These are phyloP conservation scores for Aspergillus piperis DNA, from an alignment of 2,329 filamentous ascomycete species.

Conservation along the genomic window DNA sequence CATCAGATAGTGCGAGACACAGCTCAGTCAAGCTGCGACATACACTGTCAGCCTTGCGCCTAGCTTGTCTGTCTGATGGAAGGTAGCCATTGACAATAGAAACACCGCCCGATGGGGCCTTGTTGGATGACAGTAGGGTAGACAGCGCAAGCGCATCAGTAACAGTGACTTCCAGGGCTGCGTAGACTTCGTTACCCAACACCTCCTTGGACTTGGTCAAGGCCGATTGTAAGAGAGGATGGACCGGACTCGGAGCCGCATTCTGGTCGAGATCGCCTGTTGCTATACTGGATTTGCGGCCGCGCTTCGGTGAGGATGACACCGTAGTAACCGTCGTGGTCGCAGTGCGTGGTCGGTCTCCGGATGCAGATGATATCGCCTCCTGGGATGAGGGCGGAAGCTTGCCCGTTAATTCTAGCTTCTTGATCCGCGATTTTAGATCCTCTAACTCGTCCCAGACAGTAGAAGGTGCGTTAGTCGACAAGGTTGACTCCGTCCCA, in stretches of 20 bases:
- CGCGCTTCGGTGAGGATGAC: slow-evolving; percentile 82
- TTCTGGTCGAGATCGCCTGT: slow-evolving; percentile 37
- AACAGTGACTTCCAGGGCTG: slow-evolving; percentile 76
- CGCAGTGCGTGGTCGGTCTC: slow-evolving; percentile 84
- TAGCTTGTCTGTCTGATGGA: slow-evolving; percentile 75
- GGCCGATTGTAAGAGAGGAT: slow-evolving; percentile 78
- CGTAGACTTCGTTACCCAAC: slow-evolving; percentile 71
- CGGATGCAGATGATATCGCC: slow-evolving; percentile 70
- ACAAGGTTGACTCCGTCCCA: slow-evolving; percentile 82
- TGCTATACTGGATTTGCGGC: slow-evolving; percentile 52
- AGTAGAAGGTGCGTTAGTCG: slow-evolving; percentile 84
- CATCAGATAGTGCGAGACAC: slow-evolving; percentile 77
- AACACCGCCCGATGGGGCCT: slow-evolving; percentile 56
- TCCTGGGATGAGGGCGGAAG: slow-evolving; percentile 79
- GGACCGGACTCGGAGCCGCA: slow-evolving; percentile 56
- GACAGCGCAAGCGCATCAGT: slow-evolving; percentile 78
- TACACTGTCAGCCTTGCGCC: slow-evolving; percentile 87
- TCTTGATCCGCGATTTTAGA: slow-evolving; percentile 86
- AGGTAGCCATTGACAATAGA: slow-evolving; percentile 41
- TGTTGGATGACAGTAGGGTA: slow-evolving; percentile 72
- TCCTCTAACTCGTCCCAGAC: slow-evolving; percentile 98
- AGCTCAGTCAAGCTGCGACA: slow-evolving; percentile 92
- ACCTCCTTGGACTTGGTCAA: slow-evolving; percentile 74
- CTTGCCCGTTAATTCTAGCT: slow-evolving; percentile 86
- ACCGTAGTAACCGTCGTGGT: slow-evolving; percentile 89